phyloP scores from a whole-genome alignment of 495 filamentous ascomycete species.

The Xylaria scruposa region DNA sequence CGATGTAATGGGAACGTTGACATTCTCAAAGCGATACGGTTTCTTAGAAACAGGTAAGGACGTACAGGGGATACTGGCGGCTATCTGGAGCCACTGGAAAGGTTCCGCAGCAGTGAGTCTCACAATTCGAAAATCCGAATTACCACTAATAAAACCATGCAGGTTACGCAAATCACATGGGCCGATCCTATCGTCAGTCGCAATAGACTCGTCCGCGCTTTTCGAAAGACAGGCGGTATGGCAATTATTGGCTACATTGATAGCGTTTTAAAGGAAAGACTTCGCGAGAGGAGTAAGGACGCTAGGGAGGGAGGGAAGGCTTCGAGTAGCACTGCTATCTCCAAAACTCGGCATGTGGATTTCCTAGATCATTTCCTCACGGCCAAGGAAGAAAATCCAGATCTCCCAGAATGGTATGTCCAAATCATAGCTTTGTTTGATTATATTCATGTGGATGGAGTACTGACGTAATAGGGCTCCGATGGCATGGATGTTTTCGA shows the following conservation, averaged over 20 bases:
- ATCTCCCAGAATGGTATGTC: conserved; percentile 38
- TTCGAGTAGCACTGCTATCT: not conserved
- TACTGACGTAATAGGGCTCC: conserved; percentile 27
- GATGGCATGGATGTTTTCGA: conserved; percentile 50
- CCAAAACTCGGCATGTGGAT: conserved; percentile 3
- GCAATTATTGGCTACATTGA: conserved; percentile 2
- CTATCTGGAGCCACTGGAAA: conserved; percentile 42
- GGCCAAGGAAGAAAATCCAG: conserved; percentile 34
- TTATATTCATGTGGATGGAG: not conserved
- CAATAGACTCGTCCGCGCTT: conserved; percentile 14
- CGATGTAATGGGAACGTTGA: conserved; percentile 65
- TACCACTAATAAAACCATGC: not conserved
- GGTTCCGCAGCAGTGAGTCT: conserved; percentile 39
- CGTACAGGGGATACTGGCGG: conserved; percentile 54
- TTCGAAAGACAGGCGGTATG: conserved; percentile 16
- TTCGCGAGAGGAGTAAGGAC: not conserved
- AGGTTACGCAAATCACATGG: conserved; percentile 51
- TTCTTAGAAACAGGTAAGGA: conserved; percentile 60
- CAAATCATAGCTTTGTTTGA: not conserved
- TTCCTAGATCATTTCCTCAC: conserved; percentile 10
- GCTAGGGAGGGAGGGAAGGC: not conserved
- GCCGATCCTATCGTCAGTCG: conserved; percentile 33
- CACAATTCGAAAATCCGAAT: not conserved
- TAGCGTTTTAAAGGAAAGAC: not conserved
- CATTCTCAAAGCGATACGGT: conserved; percentile 60